phyloP scores from a whole-genome alignment of 1,139 yeast genomes.

The Blastobotrys malaysiensis region DNA sequence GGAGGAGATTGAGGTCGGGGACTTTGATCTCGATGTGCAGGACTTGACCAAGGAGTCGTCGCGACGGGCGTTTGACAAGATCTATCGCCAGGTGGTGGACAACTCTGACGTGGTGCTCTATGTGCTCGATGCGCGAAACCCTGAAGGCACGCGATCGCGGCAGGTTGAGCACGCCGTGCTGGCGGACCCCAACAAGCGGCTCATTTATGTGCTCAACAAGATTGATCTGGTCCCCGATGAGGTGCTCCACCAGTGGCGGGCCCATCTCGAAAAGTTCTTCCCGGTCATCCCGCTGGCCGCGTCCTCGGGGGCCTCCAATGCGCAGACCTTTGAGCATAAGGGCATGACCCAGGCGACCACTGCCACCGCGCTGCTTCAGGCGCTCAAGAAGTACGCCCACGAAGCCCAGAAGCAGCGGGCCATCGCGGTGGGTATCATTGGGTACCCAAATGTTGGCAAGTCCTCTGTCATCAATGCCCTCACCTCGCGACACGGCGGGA shows the following conservation, averaged over 20 bases:
- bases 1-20: constrained; percentile 44
- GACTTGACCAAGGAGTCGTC: constrained; percentile 56
- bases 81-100: constrained; percentile 84
- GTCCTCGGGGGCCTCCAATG: constrained; percentile 48
- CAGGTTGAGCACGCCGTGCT: constrained; percentile 87
- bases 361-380: constrained; percentile 66
- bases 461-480: constrained; percentile 92
- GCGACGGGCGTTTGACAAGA: constrained; percentile 62
- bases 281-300: constrained; percentile 85
- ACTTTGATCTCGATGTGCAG: constrained; percentile 29
- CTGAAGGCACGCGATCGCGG: constrained; percentile 88
- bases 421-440: constrained; percentile 93
- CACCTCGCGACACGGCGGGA: constrained; percentile 70
- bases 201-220: constrained; percentile 81
- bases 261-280: constrained; percentile 71
- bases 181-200: constrained; percentile 73
- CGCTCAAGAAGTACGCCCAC: constrained; percentile 80
- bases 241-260: constrained; percentile 78
- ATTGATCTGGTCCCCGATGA: constrained; percentile 88
- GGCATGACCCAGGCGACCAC: constrained; percentile 62
- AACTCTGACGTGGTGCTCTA: constrained; percentile 86
- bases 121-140: constrained; percentile 95
- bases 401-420: constrained; percentile 84
- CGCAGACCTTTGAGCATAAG: constrained; percentile 70
- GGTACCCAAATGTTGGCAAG: constrained; percentile 96